Conservation (phyloP, 2,329 filamentous ascomycete genomes). For the Alternaria triticimaculans region DNA sequence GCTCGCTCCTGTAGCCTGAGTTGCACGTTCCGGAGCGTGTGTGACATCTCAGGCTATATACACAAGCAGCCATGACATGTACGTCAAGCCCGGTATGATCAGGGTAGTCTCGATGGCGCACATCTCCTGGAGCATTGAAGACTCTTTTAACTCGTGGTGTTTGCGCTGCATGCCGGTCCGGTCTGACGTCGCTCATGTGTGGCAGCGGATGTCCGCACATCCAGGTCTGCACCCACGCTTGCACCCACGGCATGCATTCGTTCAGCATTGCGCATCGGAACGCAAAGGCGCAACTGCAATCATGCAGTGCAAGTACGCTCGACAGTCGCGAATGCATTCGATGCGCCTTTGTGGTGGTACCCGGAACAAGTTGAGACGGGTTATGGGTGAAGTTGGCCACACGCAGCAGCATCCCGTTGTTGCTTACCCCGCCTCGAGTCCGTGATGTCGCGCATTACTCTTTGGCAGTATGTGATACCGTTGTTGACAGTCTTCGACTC, state of each 20-base stretch:
- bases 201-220: background rate
- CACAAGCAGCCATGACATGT: background rate
- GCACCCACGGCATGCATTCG: background rate
- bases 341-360: background rate
- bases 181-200: too few relatives aligned
- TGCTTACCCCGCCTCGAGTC: background rate
- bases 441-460: background rate
- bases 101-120: background rate
- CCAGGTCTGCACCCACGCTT: background rate
- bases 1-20: background rate
- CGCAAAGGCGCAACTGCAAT: background rate
- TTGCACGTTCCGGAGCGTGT: background rate
- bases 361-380: background rate
- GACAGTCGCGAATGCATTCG: background rate
- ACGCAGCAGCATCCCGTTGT: background rate
- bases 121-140: background rate
- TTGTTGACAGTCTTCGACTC: background rate
- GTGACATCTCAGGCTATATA: background rate
- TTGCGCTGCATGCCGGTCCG: background rate
- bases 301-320: background rate
- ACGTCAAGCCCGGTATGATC: background rate
- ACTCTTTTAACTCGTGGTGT: background rate
- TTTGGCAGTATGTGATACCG: background rate
- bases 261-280: background rate
- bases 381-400: background rate